A percentile compares a stretch with the other conserved stretches of the same genome.
These are phyloP conservation scores for Fusarium cicatricum DNA, from an alignment of 2,329 filamentous ascomycete species.

Conservation along the genomic window DNA sequence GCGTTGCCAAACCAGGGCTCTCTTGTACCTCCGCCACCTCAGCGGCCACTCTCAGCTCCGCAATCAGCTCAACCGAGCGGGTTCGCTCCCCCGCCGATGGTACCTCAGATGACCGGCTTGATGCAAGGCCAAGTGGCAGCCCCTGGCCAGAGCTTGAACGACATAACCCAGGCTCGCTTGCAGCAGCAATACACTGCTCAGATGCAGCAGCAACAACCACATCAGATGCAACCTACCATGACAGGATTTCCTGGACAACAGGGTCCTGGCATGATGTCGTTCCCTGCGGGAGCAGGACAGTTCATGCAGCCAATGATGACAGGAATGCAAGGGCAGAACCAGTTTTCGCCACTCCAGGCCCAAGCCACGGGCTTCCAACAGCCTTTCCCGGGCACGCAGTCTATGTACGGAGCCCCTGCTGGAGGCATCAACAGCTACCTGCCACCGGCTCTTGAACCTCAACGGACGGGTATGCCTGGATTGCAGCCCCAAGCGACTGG, in stretches of 20 bases:
- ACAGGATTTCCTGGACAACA: slow-evolving; percentile 48
- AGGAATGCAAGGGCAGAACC: slow-evolving; percentile 50
- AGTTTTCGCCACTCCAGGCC: slow-evolving; percentile 60
- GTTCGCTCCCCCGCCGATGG: slow-evolving; percentile 78
- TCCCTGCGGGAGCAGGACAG: slow-evolving; percentile 46
- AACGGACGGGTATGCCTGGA: slow-evolving; percentile 61
- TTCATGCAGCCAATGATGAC: slow-evolving; percentile 62
- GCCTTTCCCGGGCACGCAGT: slow-evolving; percentile 57
- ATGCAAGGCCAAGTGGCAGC: slow-evolving; percentile 71
- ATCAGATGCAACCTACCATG: slow-evolving; percentile 52
- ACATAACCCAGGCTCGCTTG: slow-evolving; percentile 72
- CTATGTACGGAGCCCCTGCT: slow-evolving; percentile 53
- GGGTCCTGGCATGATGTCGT: slow-evolving; percentile 51
- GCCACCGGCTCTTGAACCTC: slow-evolving; percentile 67
- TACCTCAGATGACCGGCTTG: slow-evolving; percentile 84
- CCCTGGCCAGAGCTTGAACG: slow-evolving; percentile 78
- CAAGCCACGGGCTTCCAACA: slow-evolving; percentile 71
- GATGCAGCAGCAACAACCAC: slow-evolving; percentile 51
- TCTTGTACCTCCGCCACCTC: slow-evolving; percentile 78
- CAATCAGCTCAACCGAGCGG: slow-evolving; percentile 78
- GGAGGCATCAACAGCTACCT: slow-evolving; percentile 65
- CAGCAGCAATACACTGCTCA: slow-evolving; percentile 67
- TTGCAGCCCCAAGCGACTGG: slow-evolving; percentile 60
- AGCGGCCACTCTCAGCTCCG: slow-evolving; percentile 85
- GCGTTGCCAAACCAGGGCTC: slow-evolving; percentile 64